Base-by-base conservation (phyloP, 2,329 filamentous ascomycete species). In the Phoma herbarum region DNA sequence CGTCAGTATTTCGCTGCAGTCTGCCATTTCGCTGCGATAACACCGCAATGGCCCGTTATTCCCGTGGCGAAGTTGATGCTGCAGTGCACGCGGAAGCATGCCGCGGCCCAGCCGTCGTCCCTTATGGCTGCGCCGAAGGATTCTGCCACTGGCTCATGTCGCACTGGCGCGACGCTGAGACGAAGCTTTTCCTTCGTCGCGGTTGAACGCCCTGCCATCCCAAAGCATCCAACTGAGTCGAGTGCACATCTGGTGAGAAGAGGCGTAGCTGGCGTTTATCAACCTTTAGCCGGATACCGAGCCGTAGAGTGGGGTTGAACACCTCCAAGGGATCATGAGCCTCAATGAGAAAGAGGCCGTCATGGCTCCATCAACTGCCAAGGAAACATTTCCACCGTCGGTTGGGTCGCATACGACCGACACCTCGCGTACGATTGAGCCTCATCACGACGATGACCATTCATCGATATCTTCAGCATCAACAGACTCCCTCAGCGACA, bases 391-490 rank as follows among this genome's bases (percentile, higher is more conserved):
- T 42, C 50, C 49, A 37, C 55, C 39, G 14, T 59, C 56, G n/a
- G 39, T 45, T 10, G 45, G 26, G 9, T 53, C 35, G 35, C 35
- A 39, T 39, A 39, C 35, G n/a, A 39, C 35, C 35, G 35, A 39
- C 11, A 39, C 35, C n/a, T 39, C 18, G 18, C 35, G 9, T 5
- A 39, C 18, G 10, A 20, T 39, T 20, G 35, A 39, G 35, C 35
- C 35, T 39, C 35, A 39, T 9, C 35, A 62, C 33, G 64, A 67
- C 20, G 63, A 71, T 37, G 65, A 73, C 22, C 63, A 50, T 10
- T 60, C 62, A 9, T 72, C 72, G 12, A 50, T 67, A 28, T 72
- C 65, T 0, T 71, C 72, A 12, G 52, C 45, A 10, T 74, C 73
- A 35, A 73, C 69, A 5, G 59, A 69, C 23, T 62, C 65, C 4